These are phyloP conservation scores for Phytophthora hybrid DNA, from an alignment of 352 stramenopile genomes.

Conservation along the genomic window DNA sequence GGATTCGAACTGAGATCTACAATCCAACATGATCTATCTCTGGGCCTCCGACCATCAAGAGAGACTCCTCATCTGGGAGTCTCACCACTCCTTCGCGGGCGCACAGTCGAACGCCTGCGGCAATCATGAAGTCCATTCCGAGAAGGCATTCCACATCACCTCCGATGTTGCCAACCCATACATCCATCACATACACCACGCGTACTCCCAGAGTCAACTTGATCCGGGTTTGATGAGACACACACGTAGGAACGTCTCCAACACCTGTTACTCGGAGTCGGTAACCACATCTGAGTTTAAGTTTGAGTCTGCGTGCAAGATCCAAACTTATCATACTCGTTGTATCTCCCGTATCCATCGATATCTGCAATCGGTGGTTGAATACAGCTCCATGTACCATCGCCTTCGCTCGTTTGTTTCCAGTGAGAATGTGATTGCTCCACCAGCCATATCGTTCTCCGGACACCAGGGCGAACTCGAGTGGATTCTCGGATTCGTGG, in stretches of 20 bases:
- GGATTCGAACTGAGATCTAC: not conserved
- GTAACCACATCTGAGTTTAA: conserved; percentile 10
- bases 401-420: not conserved
- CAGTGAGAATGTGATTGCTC: conserved; percentile 5
- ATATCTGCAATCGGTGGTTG: conserved; percentile 9
- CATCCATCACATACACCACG: conserved; percentile 26
- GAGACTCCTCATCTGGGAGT: conserved; percentile 14
- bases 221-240: conserved; percentile 2
- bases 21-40: not conserved
- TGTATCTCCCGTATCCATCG: conserved; percentile 29
- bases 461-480: not conserved
- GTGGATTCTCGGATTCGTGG: conserved; percentile 1
- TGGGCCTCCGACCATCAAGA: not conserved
- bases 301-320: conserved; percentile 33
- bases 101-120: conserved; percentile 4
- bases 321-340: conserved; percentile 38
- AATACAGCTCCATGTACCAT: not conserved
- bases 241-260: conserved; percentile 28
- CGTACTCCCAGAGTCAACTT: conserved; percentile 43
- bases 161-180: conserved; percentile 38
- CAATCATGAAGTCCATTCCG: conserved; percentile 43
- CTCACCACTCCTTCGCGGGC: conserved; percentile 6
- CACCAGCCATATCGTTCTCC: conserved; percentile 28
- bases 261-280: conserved; percentile 12
- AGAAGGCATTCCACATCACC: conserved; percentile 38